Percentiles rank a stretch among this genome's conserved stretches.
Conservation (phyloP, 2,329 filamentous ascomycete species). For the Fusarium buharicum region DNA sequence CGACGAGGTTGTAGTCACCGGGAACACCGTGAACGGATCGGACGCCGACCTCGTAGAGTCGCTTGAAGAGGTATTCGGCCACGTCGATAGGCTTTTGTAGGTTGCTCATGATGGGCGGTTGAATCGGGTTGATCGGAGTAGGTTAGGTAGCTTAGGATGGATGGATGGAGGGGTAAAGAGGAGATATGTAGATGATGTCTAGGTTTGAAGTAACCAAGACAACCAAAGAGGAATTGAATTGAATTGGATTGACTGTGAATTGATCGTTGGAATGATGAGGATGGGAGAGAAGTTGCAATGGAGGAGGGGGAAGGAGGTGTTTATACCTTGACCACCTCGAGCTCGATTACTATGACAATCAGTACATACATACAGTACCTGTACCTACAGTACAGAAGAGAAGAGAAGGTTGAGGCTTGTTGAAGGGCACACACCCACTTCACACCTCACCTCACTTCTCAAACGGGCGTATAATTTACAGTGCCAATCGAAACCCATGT, state of each 20-base stretch:
- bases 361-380: no score
- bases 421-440: constrained; percentile 2
- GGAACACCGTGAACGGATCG: constrained; percentile 75
- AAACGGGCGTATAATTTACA: constrained; percentile 18
- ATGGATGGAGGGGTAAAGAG: constrained; percentile 5
- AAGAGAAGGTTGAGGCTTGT: constrained; percentile 5
- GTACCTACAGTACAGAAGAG: no score
- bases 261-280: constrained; percentile 38
- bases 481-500: constrained; percentile 4
- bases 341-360: not conserved
- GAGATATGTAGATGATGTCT: constrained; percentile 23
- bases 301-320: constrained; percentile 37
- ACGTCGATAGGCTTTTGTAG: constrained; percentile 66
- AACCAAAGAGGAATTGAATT: constrained; percentile 32
- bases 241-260: constrained; percentile 27
- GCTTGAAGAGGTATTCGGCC: constrained; percentile 74
- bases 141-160: not conserved
- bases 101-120: constrained; percentile 37
- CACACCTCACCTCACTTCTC: not conserved
- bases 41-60: constrained; percentile 72
- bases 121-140: not conserved
- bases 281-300: constrained; percentile 26
- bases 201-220: constrained; percentile 32
- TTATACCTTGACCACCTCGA: constrained; percentile 38
- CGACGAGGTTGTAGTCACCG: constrained; percentile 77